These are phyloP conservation scores for Penicillium concentricum DNA, from an alignment of 2,329 filamentous ascomycete genomes.

Conservation along the genomic window DNA sequence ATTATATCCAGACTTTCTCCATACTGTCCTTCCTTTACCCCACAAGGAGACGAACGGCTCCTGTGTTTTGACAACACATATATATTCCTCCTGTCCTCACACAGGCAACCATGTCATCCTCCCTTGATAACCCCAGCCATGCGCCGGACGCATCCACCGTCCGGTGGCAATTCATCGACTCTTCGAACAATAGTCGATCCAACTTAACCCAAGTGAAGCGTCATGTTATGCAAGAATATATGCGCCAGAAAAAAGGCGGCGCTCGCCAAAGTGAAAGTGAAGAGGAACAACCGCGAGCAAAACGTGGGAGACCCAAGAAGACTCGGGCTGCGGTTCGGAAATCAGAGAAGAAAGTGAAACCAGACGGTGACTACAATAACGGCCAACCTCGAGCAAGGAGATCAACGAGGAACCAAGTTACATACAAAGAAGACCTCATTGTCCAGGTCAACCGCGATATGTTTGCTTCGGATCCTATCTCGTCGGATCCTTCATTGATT, in stretches of 20 bases:
- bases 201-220: slow-evolving; percentile 44
- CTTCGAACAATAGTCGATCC: slow-evolving; percentile 34
- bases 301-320: slow-evolving; percentile 17
- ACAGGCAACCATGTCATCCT: slow-evolving; percentile 15
- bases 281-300: slow-evolving; percentile 11
- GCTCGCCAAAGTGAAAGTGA: slow-evolving; percentile 19
- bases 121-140: slow-evolving; percentile 4
- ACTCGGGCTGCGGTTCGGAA: slow-evolving; percentile 4
- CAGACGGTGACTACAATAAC: not conserved
- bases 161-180: slow-evolving; percentile 44
- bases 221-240: slow-evolving; percentile 47
- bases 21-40: not conserved
- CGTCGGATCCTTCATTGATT: not conserved
- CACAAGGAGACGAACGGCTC: not conserved
- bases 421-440: not conserved
- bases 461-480: not conserved
- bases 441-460: not conserved
- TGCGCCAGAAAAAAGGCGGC: slow-evolving; percentile 36
- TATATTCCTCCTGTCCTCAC: not conserved
- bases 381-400: not conserved
- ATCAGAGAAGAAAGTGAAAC: not conserved
- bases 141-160: slow-evolving; percentile 11
- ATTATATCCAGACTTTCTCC: not conserved
- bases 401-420: not conserved
- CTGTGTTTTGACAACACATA: not conserved